These are phyloP conservation scores for Iris pallida DNA, from an alignment of 116 monocot genomes.

Conservation along the genomic window DNA sequence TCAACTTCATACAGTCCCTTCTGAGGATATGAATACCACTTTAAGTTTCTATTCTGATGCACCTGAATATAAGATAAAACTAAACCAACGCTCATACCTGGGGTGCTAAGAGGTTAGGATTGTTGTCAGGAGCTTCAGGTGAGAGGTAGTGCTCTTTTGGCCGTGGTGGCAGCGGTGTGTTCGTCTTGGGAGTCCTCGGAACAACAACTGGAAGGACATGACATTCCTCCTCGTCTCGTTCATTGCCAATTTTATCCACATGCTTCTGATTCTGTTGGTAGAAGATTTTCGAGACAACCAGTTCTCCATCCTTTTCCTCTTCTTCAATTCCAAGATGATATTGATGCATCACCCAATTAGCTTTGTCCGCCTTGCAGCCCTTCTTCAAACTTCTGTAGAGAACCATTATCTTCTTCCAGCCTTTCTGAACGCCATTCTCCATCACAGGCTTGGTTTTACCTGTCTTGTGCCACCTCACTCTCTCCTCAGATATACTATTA, in stretches of 20 bases:
- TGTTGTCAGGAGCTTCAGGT: conserved; percentile 15
- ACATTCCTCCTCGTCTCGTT: conserved; percentile 16
- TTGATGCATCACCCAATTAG: conserved; percentile 99
- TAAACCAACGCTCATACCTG: conserved; percentile 22
- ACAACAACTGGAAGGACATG: conserved; percentile 17
- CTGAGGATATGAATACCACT: conserved; percentile 5
- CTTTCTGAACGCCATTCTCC: conserved; percentile 72
- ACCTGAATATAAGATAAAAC: too few species aligned
- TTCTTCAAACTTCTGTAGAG: conserved; percentile 65
- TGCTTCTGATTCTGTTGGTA: conserved; percentile 43
- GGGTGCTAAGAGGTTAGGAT: conserved; percentile 4
- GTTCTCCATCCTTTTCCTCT: conserved; percentile 81
- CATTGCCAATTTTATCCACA: conserved; percentile 30
- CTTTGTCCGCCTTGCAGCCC: conserved; percentile 62
- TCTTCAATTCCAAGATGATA: conserved; percentile 86
- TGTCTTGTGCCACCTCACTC: conserved; percentile 93
- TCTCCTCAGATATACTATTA: conserved; percentile 26
- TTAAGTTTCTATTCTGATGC: not conserved
- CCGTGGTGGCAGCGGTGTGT: conserved; percentile 41
- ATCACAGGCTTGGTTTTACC: conserved; percentile 80
- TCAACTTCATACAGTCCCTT: conserved; percentile 7
- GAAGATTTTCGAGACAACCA: conserved; percentile 84
- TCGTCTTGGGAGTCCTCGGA: conserved; percentile 66
- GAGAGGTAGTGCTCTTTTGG: conserved; percentile 20
- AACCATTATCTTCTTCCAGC: conserved; percentile 97